Base-by-base conservation (phyloP, 345 rosid genomes). In the Eucalyptus microcorys region DNA sequence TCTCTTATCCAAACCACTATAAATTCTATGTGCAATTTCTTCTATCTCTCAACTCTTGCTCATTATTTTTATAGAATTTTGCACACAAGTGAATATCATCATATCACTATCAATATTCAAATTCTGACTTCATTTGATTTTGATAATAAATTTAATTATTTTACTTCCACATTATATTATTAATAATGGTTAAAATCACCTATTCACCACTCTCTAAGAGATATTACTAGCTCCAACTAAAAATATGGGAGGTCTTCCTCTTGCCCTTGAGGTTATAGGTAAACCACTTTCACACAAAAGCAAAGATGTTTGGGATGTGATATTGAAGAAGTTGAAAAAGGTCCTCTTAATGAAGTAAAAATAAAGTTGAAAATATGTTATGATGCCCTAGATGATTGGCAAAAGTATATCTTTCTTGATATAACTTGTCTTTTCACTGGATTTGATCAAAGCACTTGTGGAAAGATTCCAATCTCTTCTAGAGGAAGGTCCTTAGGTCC, bases 81-180 rank as follows among this genome's bases (percentile, higher is more conserved):
- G 1, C 50, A 49, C 50, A 49, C 50, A 0, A 0, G 17, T 49
- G 50, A 14, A 49, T 49, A 49, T 49, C 17, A 0, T 49, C 50
- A 14, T 14, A 49, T 49, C 50, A 49, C 3, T 49, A 2, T 14
- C 17, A 49, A 49, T 49, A 14, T 49, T 14, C 17, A 49, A 49
- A 49, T 0, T 49, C 0, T 0, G 1, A 14, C 50, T 49, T 49
- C 50, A 49, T 2, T 49, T 1, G 17, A 49, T 49, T 49, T 49
- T 49, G 50, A 49, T 49, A 14, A 49, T 49, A 14, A 49, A 49
- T 49, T 49, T 47, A 1, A 47, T 47, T 47, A 47, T 11, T 14
- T 49, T 49, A 14, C 50, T 49, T 49, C 7, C 0, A 49, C 17
- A 49, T 49, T 49, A 49, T 2, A 49, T 49, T 49, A 1, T 49